These are phyloP conservation scores for Musa acuminata DNA, from an alignment of 176 grass and related monocot genomes.

Conservation along the genomic window DNA sequence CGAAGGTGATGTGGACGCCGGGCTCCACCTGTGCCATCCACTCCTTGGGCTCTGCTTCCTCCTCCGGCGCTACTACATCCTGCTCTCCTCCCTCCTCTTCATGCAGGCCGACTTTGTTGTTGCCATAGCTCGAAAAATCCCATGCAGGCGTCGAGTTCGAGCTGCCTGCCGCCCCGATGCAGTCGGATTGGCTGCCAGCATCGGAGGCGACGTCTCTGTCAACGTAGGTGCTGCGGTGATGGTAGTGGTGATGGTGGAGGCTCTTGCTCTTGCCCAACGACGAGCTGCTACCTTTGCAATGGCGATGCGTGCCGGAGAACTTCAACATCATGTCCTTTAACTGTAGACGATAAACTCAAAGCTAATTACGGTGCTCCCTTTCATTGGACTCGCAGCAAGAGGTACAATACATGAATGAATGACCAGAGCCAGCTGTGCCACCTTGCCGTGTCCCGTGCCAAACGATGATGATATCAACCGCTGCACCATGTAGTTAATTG, in stretches of 20 bases:
- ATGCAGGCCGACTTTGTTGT: background rate
- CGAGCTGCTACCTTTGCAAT: slow-evolving; percentile 36
- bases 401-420: background rate
- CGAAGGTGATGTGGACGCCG: slow-evolving; percentile 91
- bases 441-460: too few relatives aligned
- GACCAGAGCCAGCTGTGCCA: background rate
- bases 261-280: slow-evolving; percentile 30
- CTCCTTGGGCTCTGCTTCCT: slow-evolving; percentile 46
- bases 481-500: too few relatives aligned
- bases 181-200: slow-evolving; percentile 30
- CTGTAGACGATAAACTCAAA: slow-evolving; percentile 38
- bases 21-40: slow-evolving; percentile 97
- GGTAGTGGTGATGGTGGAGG: slow-evolving; percentile 25
- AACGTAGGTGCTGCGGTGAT: slow-evolving; percentile 20
- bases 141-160: slow-evolving; percentile 27
- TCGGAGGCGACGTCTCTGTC: slow-evolving; percentile 25
- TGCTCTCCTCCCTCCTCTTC: slow-evolving; percentile 9
- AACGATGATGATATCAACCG: too few relatives aligned
- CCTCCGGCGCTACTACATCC: slow-evolving; percentile 25
- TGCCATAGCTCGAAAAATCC: slow-evolving; percentile 30
- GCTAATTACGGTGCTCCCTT: too few relatives aligned
- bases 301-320: slow-evolving; percentile 79
- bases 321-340: slow-evolving; percentile 96
- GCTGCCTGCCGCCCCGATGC: slow-evolving; percentile 19
- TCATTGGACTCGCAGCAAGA: background rate